Conservation (phyloP, 108 stramenopile genomes). For the Stephanodiscus triporus region DNA sequence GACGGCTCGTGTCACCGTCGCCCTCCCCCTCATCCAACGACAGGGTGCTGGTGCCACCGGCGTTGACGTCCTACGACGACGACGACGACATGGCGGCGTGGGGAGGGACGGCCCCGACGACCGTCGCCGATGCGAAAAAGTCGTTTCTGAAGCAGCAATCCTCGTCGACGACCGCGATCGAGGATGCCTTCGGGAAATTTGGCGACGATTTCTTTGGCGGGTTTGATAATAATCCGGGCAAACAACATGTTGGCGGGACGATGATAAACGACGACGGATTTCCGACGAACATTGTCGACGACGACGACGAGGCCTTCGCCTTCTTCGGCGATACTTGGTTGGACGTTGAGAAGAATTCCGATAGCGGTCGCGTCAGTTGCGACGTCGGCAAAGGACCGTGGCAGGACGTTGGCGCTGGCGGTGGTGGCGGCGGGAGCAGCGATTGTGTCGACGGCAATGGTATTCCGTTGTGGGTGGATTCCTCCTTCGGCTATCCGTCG, state of each 20-base stretch:
- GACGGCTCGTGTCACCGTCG: neutral
- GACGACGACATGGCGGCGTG: slow-evolving; percentile 3
- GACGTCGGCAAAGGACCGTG: no score
- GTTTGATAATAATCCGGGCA: neutral
- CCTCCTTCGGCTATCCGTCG: neutral
- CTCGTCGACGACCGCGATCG: neutral
- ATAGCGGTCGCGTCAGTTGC: no score
- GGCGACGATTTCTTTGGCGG: neutral
- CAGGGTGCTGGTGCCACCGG: no score
- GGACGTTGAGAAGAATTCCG: neutral
- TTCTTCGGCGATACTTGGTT: neutral
- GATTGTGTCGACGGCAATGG: no score
- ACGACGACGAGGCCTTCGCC: no score
- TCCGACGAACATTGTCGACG: no score
- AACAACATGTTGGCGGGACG: neutral
- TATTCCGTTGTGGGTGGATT: no score
- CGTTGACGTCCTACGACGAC: no score
- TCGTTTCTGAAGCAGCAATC: neutral
- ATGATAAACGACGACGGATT: neutral
- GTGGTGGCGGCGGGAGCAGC: no score
- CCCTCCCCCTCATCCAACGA: neutral
- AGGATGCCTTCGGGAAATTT: neutral
- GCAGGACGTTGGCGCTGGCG: no score
- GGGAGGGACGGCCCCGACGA: neutral
- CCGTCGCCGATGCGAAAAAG: no score